Evolutionary conservation across 352 stramenopile species (phyloP), one percentile per base, ranked within the genome.

Genomic region (Phytophthora rubi): DNA sequence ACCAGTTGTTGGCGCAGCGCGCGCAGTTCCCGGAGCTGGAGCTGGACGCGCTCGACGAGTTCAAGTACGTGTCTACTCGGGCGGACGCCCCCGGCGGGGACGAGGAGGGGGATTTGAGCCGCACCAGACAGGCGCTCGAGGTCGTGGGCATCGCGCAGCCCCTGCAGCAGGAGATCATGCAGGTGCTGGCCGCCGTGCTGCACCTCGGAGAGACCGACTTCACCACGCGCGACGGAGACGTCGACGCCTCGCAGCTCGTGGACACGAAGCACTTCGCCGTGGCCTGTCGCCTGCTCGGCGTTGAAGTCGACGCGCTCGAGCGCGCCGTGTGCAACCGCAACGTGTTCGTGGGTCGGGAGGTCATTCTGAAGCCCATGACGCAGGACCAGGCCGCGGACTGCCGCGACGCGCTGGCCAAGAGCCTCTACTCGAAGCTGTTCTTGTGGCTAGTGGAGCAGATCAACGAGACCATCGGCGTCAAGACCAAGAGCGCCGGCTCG

Each of bases 351-450:
- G 88, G 88, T 0, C 85, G 88, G 1, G 87, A 96, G 74, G 83
- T 94, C 12, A 85, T 94, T 44, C 42, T 83, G 23, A 95, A 94
- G 68, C 88, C 88, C 7, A 94, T 94, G 88, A 94, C 86, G 10
- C 80, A 86, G 18, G 88, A 94, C 55, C 87, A 97, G 64, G 90
- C 91, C 0, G 77, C 78, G 0, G 88, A 96, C 57, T 93, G 81
- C 45, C 88, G 97, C 6, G 97, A 99, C 77, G 97, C 98, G 16
- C 68, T 99, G 21, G 94, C 90, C n/a, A 99, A 98, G 70, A 97
- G 91, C 54, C 70, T 98, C 49, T 98, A 98, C 71, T 91, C 86
- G 42, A 97, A 98, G 54, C 75, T 99, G 15, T 99, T 99, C 65
- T 69, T 97, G 42, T 99, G 95, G 95, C 85, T 99, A 7, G 96